phyloP scores from a whole-genome alignment of 2,329 filamentous ascomycete genomes.

The Myriosclerotinia curreyana region DNA sequence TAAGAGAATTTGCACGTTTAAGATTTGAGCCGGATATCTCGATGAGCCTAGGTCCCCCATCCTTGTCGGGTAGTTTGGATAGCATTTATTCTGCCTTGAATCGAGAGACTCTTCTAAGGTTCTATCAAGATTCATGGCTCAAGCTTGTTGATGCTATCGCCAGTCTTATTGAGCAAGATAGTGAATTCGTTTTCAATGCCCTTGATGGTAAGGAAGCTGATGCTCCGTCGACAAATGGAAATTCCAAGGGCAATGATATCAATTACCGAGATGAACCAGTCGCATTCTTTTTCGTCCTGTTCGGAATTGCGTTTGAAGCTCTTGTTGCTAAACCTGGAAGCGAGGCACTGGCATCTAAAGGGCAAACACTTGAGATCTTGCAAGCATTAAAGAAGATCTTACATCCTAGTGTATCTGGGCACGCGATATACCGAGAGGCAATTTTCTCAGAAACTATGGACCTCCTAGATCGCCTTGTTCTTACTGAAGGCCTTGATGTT shows the following conservation, averaged over 20 bases:
- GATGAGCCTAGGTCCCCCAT: constrained; percentile 77
- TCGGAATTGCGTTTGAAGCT: constrained; percentile 94
- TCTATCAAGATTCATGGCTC: constrained; percentile 97
- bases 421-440: constrained; percentile 92
- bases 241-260: constrained; percentile 71
- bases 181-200: constrained; percentile 95
- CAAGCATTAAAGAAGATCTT: constrained; percentile 92
- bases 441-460: constrained; percentile 98
- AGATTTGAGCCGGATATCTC: constrained; percentile 97
- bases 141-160: constrained; percentile 97
- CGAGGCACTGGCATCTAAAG: constrained; percentile 66
- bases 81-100: constrained; percentile 94
- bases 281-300: constrained; percentile 97
- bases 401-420: constrained; percentile 88
- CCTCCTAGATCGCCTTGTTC: constrained; percentile 82
- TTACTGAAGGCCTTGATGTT: constrained; percentile 86
- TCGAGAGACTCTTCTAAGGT: constrained; percentile 85
- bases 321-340: constrained; percentile 73
- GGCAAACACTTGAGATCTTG: constrained; percentile 83
- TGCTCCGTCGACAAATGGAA: constrained; percentile 40
- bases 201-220: constrained; percentile 76
- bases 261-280: constrained; percentile 98
- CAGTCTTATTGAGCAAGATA: constrained; percentile 94
- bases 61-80: constrained; percentile 80
- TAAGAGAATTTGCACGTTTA: constrained; percentile 89